A percentile compares a stretch with the other conserved stretches of the same genome.
Conservation (phyloP, 1,284 basidiomycete genomes). For the Trichosporon inkin region DNA sequence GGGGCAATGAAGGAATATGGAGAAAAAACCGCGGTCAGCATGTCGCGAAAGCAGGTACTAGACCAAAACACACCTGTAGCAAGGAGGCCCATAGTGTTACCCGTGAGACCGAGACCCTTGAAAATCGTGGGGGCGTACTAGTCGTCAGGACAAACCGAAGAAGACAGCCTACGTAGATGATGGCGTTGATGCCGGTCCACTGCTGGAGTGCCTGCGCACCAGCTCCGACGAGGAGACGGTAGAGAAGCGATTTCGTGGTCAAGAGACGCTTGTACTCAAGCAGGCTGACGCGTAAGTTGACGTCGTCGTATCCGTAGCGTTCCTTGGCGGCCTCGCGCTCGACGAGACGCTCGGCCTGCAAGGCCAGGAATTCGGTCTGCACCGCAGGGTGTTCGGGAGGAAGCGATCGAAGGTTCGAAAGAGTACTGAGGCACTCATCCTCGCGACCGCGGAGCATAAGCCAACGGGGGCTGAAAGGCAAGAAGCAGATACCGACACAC, state of each 20-base stretch:
- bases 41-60: no score
- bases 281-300: slow-evolving; percentile 35
- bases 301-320: slow-evolving; percentile 43
- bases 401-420: slow-evolving; percentile 60
- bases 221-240: slow-evolving; percentile 45
- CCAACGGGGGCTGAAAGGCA: slow-evolving; percentile 57
- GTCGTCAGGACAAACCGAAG: neutral
- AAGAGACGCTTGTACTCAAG: slow-evolving; percentile 47
- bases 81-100: slow-evolving; percentile 60
- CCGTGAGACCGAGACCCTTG: slow-evolving; percentile 21
- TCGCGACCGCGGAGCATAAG: slow-evolving; percentile 61
- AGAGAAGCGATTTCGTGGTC: slow-evolving; percentile 41
- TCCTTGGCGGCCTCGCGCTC: slow-evolving; percentile 58
- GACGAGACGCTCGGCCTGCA: slow-evolving; percentile 70
- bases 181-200: slow-evolving; percentile 47
- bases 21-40: no score
- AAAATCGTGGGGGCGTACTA: slow-evolving; percentile 15
- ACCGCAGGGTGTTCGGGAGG: slow-evolving; percentile 62
- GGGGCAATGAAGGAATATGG: no score
- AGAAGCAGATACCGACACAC: slow-evolving; percentile 42
- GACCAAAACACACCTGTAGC: slow-evolving; percentile 58
- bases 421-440: slow-evolving; percentile 64
- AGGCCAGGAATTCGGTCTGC: slow-evolving; percentile 75
- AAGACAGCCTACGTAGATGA: slow-evolving; percentile 20
- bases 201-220: slow-evolving; percentile 47